Evolutionary conservation across 257 asterid species (phyloP), one percentile per base, ranked within the genome.

Genomic region (Paraleonurus japonicus): DNA sequence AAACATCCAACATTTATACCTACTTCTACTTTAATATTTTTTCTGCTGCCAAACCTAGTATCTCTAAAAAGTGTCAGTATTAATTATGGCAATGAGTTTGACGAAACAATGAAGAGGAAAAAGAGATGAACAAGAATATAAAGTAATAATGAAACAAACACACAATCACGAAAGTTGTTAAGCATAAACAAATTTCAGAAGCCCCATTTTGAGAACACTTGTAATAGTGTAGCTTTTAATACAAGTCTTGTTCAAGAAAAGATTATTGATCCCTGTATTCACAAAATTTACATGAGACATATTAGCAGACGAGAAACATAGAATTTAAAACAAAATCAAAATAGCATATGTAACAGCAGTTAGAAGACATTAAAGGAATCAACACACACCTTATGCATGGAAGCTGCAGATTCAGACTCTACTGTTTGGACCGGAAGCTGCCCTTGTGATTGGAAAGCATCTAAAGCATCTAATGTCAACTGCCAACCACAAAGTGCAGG

Each of bases 391-490:
- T 95, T 95, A 66, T 87, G 82, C 82, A 89, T 73, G 70, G 99
- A 95, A 73, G 99, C 99, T 17, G 99, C 97, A 61, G 99, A 95
- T 88, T 95, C 99, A 69, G 99, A 95, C 74, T 95, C 97, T 69
- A 92, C 92, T 48, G 89, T 85, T 73, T 92, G 98, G 74, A 79
- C 85, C 15, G 99, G 98, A 77, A 90, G 71, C 80, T 89, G 91
- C 64, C 98, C 98, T 76, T 68, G 89, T n/a, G 90, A 83, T 74
- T 89, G 99, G 82, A 88, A 83, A 67, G 92, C 87, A 66, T 95
- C 98, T 77, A 95, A 80, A 73, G 99, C 99, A 86, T 95, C 99
- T 78, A 95, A 78, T 26, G 99, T 95, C 75, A 88, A 88, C 88
- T 92, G 97, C 99, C 99, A 95, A 65, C 99, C 98, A 67, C 95